Base-by-base conservation (phyloP, 2,329 filamentous ascomycete genomes). In the Hymenoscyphus scutula region DNA sequence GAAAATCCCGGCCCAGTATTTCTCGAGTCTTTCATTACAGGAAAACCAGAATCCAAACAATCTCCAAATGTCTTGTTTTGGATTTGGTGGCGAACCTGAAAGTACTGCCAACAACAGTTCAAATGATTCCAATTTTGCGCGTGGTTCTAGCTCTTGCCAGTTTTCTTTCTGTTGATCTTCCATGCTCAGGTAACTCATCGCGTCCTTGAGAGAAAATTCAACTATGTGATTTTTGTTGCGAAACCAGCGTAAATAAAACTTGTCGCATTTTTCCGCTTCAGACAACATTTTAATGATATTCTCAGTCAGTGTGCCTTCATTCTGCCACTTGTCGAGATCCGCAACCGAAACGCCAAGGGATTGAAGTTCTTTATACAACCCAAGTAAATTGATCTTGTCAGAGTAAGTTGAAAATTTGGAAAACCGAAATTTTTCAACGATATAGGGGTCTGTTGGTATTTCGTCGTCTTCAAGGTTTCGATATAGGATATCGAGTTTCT, bases 161-260 rank as follows among this genome's bases (percentile, higher is more conserved):
- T n/a, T 25, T 23, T 55, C 29, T 13, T 54, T 41, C n/a, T n/a
- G n/a, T 23, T 41, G 60, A 30, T 59, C 55, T 15, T 62, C 56
- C 15, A 23, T 8, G 8, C 54, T 56, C 17, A 62, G 45, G 32
- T 53, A 59, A 17, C 7, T 38, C 51, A 15, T 25, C n/a, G 56
- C 60, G 25, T 53, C 27, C 5, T 62, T 32, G 19, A 38, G 27
- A 45, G 53, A 62, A 13, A 37, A 17, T 41, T 71, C 64, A 5
- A 72, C 62, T 62, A 64, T 45, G 60, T 69, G 48, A 4, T 60
- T 64, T 62, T 71, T 64, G n/a, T 70, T 65, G 17, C 71, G 56
- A 45, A 67, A 69, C 70, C 69, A 73, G 30, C 70, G 70, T 51
- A 72, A 73, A 45, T 73, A 74, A 30, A 53, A n/a, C 53, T 23